Percentiles rank a stretch among this genome's conserved stretches.
phyloP scores from a whole-genome alignment of 2,329 filamentous ascomycete genomes.

The Claviceps sp. region DNA sequence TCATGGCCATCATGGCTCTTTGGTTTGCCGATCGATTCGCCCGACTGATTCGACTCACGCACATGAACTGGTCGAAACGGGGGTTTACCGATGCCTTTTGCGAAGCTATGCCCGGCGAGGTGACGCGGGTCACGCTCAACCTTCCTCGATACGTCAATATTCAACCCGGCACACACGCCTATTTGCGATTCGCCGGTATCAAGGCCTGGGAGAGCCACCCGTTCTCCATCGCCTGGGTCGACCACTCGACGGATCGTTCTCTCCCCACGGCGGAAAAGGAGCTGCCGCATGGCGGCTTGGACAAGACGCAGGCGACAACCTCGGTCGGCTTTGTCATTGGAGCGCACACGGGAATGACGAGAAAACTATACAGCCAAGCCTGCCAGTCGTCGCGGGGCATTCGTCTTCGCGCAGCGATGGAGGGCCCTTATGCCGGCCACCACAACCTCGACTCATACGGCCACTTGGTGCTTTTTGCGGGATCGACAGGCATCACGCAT shows the following conservation, averaged over 20 bases:
- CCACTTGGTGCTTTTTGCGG: constrained; percentile 79
- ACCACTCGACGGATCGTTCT: constrained; percentile 33
- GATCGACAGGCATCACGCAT: constrained; percentile 89
- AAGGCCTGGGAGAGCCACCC: constrained; percentile 62
- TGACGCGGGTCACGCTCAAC: constrained; percentile 55
- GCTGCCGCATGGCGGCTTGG: constrained; percentile 23
- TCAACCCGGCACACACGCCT: constrained; percentile 59
- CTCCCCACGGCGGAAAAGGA: constrained; percentile 29
- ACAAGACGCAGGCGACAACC: constrained; percentile 29
- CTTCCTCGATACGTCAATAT: constrained; percentile 54
- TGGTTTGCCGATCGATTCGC: constrained; percentile 62
- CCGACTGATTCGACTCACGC: constrained; percentile 50
- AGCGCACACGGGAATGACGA: constrained; percentile 78
- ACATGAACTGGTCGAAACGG: constrained; percentile 48
- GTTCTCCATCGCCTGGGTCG: constrained; percentile 66
- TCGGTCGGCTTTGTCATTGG: constrained; percentile 72
- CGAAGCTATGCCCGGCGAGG: constrained; percentile 56
- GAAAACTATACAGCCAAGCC: constrained; percentile 63
- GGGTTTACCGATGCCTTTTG: constrained; percentile 52
- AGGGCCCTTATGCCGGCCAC: constrained; percentile 79
- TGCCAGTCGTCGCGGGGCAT: constrained; percentile 39
- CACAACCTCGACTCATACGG: constrained; percentile 86
- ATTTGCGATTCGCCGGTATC: constrained; percentile 55
- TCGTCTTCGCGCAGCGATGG: constrained; percentile 59
- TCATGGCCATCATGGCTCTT: constrained; percentile 59